Conservation (phyloP, 495 filamentous ascomycete genomes). For the Cercophora sp. region DNA sequence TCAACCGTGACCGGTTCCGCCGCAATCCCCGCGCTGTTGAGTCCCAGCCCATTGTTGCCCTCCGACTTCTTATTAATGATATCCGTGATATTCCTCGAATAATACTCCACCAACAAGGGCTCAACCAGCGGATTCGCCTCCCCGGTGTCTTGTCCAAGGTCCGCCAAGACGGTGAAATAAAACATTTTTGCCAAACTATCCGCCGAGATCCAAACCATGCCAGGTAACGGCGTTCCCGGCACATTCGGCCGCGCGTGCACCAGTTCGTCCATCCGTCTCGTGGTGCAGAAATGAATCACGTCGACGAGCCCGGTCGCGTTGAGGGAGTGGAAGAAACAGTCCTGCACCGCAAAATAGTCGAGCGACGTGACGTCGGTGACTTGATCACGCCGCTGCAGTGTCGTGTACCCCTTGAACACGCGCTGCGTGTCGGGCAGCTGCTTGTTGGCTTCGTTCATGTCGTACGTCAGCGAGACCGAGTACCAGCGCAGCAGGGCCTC, state of each 20-base stretch:
- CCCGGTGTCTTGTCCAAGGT: not conserved
- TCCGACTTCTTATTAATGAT: no score
- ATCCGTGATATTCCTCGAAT: no score
- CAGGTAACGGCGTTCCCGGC: not conserved
- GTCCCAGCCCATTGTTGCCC: no score
- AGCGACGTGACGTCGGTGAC: not conserved
- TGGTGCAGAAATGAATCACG: not conserved
- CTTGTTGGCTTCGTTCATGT: not conserved
- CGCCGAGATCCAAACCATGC: not conserved
- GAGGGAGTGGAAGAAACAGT: not conserved
- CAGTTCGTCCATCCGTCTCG: no score
- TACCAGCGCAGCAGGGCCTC: not conserved
- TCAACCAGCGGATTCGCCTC: not conserved
- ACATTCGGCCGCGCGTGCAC: no score
- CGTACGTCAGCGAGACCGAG: not conserved
- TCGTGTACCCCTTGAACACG: not conserved
- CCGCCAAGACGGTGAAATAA: not conserved
- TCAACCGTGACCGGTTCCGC: not conserved
- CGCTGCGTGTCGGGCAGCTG: not conserved
- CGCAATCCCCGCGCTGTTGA: no score
- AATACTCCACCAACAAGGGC: not conserved
- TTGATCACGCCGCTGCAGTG: not conserved
- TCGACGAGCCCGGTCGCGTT: not conserved
- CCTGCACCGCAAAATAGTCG: not conserved
- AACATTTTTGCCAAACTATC: not conserved